phyloP scores from a whole-genome alignment of 2,329 filamentous ascomycete genomes.

The Sclerotinia nivalis region DNA sequence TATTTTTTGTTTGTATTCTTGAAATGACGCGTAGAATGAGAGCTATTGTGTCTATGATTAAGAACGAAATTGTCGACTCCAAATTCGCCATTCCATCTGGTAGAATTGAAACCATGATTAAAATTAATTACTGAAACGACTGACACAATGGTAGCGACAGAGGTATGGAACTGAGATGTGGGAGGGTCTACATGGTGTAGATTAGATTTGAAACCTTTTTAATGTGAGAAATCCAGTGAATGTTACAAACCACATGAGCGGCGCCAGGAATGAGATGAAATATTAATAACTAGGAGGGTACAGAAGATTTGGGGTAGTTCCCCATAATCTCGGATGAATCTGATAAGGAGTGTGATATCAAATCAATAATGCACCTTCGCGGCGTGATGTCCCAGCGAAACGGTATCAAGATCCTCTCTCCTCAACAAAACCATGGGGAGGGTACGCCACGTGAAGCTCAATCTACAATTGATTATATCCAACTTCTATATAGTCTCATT shows the following conservation, averaged over 20 bases:
- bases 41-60: conserved; percentile 7
- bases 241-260: conserved; percentile 1
- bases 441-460: not conserved
- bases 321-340: conserved; percentile 8
- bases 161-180: not conserved
- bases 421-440: not conserved
- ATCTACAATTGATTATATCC: too few relatives aligned
- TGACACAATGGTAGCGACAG: not conserved
- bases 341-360: not conserved
- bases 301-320: not conserved
- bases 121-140: not conserved
- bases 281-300: not conserved
- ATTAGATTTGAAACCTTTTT: not conserved
- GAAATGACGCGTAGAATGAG: conserved; percentile 16
- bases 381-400: not conserved
- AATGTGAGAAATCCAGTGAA: not conserved
- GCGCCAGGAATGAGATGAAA: not conserved
- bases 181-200: conserved; percentile 2
- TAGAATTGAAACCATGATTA: conserved; percentile 5
- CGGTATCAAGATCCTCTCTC: not conserved
- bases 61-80: conserved; percentile 5
- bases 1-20: conserved; percentile 1
- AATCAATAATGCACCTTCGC: conserved; percentile 5
- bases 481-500: too few relatives aligned
- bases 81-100: conserved; percentile 12